Conservation (phyloP, 2,329 filamentous ascomycete genomes). For the Bipolaris victoriae region DNA sequence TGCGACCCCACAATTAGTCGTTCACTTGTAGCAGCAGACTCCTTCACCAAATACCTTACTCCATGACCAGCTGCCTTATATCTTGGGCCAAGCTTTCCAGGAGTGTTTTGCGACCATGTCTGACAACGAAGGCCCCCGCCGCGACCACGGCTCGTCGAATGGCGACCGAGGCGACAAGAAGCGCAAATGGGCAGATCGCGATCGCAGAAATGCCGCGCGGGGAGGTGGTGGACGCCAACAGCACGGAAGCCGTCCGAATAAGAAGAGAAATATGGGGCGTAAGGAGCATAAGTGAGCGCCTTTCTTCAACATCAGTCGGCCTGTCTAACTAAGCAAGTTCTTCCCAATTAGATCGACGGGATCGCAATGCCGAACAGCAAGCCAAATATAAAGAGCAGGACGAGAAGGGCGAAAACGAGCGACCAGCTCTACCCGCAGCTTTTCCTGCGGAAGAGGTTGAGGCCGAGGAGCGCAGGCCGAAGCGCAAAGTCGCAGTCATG, state of each 20-base stretch:
- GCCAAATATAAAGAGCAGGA: slow-evolving; percentile 47
- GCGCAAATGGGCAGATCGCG: slow-evolving; percentile 40
- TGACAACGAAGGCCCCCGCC: slow-evolving; percentile 23
- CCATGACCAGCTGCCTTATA: slow-evolving; percentile 32
- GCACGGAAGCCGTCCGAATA: slow-evolving; percentile 55
- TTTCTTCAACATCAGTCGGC: slow-evolving; percentile 15
- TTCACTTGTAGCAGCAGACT: slow-evolving; percentile 8
- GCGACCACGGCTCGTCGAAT: slow-evolving; percentile 30
- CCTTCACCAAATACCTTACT: slow-evolving; percentile 8
- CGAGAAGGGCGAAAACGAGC: slow-evolving; percentile 43
- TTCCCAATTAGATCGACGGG: slow-evolving; percentile 55
- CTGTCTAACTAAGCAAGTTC: slow-evolving; percentile 53
- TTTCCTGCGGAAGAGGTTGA: slow-evolving; percentile 84
- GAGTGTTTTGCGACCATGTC: slow-evolving; percentile 34
- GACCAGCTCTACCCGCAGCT: slow-evolving; percentile 61
- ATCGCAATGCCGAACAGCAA: slow-evolving; percentile 52
- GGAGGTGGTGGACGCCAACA: slow-evolving; percentile 43
- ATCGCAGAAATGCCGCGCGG: slow-evolving; percentile 34
- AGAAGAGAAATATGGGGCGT: slow-evolving; percentile 71
- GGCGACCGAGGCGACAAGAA: slow-evolving; percentile 41
- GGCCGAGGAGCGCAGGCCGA: slow-evolving; percentile 83
- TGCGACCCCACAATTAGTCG: slow-evolving; percentile 21
- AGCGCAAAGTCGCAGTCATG: slow-evolving; percentile 94
- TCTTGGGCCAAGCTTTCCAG: slow-evolving; percentile 32
- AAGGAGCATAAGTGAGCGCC: slow-evolving; percentile 67